Conservation (phyloP, 208 protist species). For the Trichomonas gallinae region DNA sequence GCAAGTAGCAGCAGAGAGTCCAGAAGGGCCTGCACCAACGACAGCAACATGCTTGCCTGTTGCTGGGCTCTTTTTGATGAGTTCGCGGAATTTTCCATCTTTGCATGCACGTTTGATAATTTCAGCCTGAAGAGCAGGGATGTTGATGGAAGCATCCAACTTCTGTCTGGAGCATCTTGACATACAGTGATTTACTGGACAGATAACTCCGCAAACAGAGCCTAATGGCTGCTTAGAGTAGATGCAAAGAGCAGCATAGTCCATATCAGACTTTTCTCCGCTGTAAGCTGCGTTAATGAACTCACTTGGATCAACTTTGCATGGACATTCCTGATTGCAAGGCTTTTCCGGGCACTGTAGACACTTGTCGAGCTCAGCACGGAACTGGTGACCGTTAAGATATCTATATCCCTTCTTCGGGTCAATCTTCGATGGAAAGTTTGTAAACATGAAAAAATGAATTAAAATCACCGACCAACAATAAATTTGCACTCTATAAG, state of each 20-base stretch:
- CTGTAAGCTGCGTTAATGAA: background rate
- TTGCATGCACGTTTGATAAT: background rate
- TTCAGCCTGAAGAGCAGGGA: background rate
- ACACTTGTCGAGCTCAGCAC: background rate
- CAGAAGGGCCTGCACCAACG: background rate
- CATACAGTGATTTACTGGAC: background rate
- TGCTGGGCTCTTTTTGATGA: background rate
- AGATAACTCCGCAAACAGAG: background rate
- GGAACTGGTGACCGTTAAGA: background rate
- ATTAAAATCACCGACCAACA: too few species aligned
- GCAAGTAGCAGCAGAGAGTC: background rate
- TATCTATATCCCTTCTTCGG: background rate
- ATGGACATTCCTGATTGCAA: background rate
- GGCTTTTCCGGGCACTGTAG: background rate
- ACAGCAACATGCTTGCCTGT: background rate
- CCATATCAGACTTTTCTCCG: background rate
- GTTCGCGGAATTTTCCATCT: background rate
- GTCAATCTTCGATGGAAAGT: background rate
- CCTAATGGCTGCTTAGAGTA: background rate
- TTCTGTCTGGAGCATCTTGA: background rate
- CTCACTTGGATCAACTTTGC: background rate
- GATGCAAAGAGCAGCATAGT: background rate
- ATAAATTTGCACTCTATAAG: too few species aligned
- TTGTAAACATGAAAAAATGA: background rate
- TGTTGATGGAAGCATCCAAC: background rate